Conservation (phyloP, 306 rosid species). For the Cucurbita pepo region DNA sequence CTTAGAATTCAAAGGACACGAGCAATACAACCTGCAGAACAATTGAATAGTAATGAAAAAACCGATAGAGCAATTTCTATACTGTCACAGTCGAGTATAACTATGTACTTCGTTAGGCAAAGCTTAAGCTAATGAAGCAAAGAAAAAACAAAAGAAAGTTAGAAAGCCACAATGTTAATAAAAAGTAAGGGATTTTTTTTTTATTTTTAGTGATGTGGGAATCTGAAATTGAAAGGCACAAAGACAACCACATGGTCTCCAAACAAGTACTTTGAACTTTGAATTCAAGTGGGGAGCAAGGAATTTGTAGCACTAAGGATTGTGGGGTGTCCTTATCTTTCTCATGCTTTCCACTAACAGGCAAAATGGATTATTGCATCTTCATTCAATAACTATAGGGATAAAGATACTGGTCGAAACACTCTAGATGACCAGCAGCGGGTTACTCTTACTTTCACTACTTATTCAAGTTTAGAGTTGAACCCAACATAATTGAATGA, state of each 20-base stretch:
- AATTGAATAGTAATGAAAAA: background rate
- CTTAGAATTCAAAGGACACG: background rate
- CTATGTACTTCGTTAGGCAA: background rate
- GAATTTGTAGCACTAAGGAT: background rate
- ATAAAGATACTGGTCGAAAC: too few relatives aligned
- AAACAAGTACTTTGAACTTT: conserved; percentile 1
- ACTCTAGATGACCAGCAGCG: too few relatives aligned
- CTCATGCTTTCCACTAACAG: background rate
- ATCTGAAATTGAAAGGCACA: background rate
- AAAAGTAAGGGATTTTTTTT: background rate
- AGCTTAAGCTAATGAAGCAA: background rate
- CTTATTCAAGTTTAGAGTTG: too few relatives aligned
- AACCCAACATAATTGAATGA: too few relatives aligned
- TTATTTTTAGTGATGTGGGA: background rate
- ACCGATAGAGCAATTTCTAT: background rate
- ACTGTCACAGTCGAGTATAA: background rate
- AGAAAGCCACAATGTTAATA: background rate
- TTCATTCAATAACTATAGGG: background rate
- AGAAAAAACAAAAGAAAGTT: background rate
- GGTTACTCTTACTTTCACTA: too few relatives aligned
- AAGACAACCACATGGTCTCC: conserved; percentile 1
- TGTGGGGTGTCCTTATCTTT: background rate
- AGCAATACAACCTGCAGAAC: background rate
- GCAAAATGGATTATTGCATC: background rate
- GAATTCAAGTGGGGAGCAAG: conserved; percentile 5